Conservation (phyloP, 805 yeast species). For the Starmera quercuum region DNA sequence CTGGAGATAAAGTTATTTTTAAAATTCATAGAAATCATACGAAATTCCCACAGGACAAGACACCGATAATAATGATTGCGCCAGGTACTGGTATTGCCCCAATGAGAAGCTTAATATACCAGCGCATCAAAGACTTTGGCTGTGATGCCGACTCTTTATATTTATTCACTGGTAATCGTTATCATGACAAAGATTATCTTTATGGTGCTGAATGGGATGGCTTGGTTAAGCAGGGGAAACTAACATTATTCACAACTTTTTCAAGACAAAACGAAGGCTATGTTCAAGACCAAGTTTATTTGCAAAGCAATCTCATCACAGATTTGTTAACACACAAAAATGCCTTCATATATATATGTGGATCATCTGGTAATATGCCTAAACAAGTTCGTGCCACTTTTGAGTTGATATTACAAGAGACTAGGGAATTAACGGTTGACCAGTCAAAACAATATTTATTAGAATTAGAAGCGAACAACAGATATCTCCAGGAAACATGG, state of each 20-base stretch:
- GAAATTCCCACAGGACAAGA: slow-evolving; percentile 23
- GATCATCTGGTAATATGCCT: slow-evolving; percentile 94
- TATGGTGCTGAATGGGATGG: slow-evolving; percentile 49
- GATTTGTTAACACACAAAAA: slow-evolving; percentile 43
- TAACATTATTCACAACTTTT: slow-evolving; percentile 37
- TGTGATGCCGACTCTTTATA: slow-evolving; percentile 27
- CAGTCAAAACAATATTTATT: slow-evolving; percentile 44
- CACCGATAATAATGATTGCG: slow-evolving; percentile 65
- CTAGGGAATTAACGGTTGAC: slow-evolving; percentile 31
- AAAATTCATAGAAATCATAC: slow-evolving; percentile 41
- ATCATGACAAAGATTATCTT: slow-evolving; percentile 55
- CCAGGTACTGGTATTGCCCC: slow-evolving; percentile 99
- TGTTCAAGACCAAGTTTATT: slow-evolving; percentile 69
- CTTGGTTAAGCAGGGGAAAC: slow-evolving; percentile 23
- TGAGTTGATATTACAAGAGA: slow-evolving; percentile 47
- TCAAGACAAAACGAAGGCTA: slow-evolving; percentile 54
- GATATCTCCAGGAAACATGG: slow-evolving; percentile 90
- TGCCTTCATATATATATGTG: slow-evolving; percentile 79
- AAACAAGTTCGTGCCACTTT: slow-evolving; percentile 77
- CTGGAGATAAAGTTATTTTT: slow-evolving; percentile 44
- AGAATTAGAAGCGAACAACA: slow-evolving; percentile 52
- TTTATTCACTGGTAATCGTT: slow-evolving; percentile 73
- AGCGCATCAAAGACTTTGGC: slow-evolving; percentile 15
- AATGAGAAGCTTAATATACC: slow-evolving; percentile 60
- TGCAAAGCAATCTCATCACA: slow-evolving; percentile 38